phyloP scores from a whole-genome alignment of 2,329 filamentous ascomycete genomes.

The Ceratocystiopsis sp. region DNA sequence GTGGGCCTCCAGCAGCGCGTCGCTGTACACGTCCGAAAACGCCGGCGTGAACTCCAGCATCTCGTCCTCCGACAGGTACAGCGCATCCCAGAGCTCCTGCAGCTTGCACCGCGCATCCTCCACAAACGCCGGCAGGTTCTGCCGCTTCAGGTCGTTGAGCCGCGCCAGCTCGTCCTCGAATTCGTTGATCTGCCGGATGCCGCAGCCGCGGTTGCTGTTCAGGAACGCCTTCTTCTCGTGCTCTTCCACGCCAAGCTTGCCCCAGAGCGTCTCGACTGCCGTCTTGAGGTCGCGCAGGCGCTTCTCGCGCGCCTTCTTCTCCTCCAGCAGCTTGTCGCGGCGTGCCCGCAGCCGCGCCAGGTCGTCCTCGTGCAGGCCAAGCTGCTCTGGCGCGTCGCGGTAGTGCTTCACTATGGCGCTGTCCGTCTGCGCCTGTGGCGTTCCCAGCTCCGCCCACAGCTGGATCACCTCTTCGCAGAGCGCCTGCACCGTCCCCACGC shows the following conservation, averaged over 20 bases:
- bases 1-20: constrained; percentile 85
- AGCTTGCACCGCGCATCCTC: constrained; percentile 83
- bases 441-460: constrained; percentile 90
- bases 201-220: constrained; percentile 75
- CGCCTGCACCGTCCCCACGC: constrained; percentile 57
- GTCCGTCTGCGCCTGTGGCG: constrained; percentile 85
- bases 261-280: constrained; percentile 78
- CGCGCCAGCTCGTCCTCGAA: constrained; percentile 80
- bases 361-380: constrained; percentile 82
- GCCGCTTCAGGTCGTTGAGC: constrained; percentile 80
- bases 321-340: constrained; percentile 69
- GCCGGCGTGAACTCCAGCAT: constrained; percentile 97
- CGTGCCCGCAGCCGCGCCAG: constrained; percentile 52
- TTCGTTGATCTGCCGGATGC: constrained; percentile 83
- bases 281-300: constrained; percentile 54
- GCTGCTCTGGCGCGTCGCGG: constrained; percentile 78
- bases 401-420: constrained; percentile 74
- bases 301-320: constrained; percentile 75
- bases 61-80: constrained; percentile 94
- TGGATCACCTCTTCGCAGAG: constrained; percentile 75
- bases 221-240: constrained; percentile 72
- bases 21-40: constrained; percentile 93
- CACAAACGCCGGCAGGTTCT: constrained; percentile 90
- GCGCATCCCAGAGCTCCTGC: constrained; percentile 84
- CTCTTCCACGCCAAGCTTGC: constrained; percentile 69